Conservation (phyloP, 2,329 filamentous ascomycete genomes). For the Aspergillus calidoustus region DNA sequence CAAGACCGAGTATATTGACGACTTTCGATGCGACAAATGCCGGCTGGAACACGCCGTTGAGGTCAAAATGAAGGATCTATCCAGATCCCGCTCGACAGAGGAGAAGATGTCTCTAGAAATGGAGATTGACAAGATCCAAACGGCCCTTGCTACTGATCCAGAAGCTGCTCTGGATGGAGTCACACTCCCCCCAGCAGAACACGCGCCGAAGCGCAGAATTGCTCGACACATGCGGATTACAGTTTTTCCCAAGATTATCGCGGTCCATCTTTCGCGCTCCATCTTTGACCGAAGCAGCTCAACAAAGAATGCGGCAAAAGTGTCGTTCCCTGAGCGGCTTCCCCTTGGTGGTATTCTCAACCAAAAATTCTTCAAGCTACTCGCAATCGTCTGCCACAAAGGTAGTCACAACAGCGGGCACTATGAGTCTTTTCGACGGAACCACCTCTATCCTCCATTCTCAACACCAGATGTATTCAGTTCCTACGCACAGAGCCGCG, state of each 20-base stretch:
- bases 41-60: constrained; percentile 79
- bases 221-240: constrained; percentile 87
- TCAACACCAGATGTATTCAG: constrained; percentile 82
- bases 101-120: constrained; percentile 58
- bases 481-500: constrained; percentile 68
- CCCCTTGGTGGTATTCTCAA: constrained; percentile 79
- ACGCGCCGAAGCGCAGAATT: constrained; percentile 81
- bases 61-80: constrained; percentile 64
- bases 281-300: constrained; percentile 84
- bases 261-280: constrained; percentile 89
- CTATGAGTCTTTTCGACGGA: constrained; percentile 93
- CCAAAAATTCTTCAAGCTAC: constrained; percentile 78
- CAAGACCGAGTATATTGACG: constrained; percentile 94
- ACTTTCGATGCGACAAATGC: constrained; percentile 94
- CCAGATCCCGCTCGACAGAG: constrained; percentile 57
- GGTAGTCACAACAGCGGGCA: constrained; percentile 95
- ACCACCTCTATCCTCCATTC: constrained; percentile 77
- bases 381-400: constrained; percentile 90
- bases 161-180: constrained; percentile 76
- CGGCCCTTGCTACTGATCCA: constrained; percentile 77
- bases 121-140: constrained; percentile 68
- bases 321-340: constrained; percentile 86
- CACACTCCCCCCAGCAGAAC: constrained; percentile 71
- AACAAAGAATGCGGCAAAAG: constrained; percentile 92
- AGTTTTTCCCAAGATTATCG: constrained; percentile 84